These are phyloP conservation scores for Candida michaelii DNA, from an alignment of 805 yeast species.

Conservation along the genomic window DNA sequence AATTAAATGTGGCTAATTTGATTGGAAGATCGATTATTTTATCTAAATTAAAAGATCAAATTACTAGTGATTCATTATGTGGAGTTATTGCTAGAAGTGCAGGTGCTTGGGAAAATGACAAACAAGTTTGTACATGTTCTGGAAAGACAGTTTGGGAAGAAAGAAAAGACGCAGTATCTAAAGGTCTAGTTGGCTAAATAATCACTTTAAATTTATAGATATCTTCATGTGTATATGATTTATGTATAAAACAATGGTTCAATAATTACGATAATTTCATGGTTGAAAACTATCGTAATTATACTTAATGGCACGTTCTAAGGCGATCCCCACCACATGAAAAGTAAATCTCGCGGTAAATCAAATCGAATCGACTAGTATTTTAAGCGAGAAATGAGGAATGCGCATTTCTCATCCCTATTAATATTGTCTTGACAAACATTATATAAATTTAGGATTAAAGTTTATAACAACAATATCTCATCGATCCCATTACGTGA, in stretches of 20 bases:
- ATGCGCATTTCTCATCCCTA: constrained; percentile 3
- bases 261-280: too few relatives aligned
- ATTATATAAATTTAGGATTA: background rate
- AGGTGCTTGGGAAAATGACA: constrained; percentile 95
- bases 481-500: background rate
- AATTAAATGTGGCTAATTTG: constrained; percentile 53
- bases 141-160: constrained; percentile 98
- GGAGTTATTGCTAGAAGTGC: constrained; percentile 97
- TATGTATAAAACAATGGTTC: background rate
- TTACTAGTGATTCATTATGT: constrained; percentile 49
- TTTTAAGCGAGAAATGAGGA: background rate
- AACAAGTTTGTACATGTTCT: constrained; percentile 88
- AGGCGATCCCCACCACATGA: background rate
- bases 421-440: constrained; percentile 3
- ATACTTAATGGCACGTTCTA: too few relatives aligned
- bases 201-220: background rate
- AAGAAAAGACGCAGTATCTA: constrained; percentile 66
- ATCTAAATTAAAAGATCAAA: constrained; percentile 38
- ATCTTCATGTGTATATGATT: constrained; percentile 2
- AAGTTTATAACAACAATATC: background rate
- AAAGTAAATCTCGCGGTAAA: too few relatives aligned
- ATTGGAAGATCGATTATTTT: constrained; percentile 70
- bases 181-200: constrained; percentile 43
- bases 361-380: background rate
- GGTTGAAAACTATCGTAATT: too few relatives aligned